Evolutionary conservation across 257 asterid genomes (phyloP), one percentile per base, ranked within the genome.

Genomic region (Solanum tacnaense): DNA sequence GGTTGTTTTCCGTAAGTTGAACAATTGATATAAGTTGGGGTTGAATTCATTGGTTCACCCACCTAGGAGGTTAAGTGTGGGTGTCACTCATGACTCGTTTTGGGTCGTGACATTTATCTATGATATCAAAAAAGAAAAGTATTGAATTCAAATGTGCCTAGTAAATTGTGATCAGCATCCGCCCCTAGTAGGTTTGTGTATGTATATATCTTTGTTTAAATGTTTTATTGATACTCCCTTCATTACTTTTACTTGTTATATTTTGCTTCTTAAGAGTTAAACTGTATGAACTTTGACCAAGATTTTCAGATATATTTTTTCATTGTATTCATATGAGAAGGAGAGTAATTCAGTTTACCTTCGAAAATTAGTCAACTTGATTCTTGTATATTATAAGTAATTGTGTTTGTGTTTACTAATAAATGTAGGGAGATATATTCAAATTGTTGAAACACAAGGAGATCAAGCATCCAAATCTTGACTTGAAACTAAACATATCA

Each of bases 401-500:
- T 34, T 73, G 81, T 73, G 81, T 32, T 32, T 34, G 27, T 73
- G 27, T 32, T 9, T 34, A 73, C 81, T 20, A 72, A 18, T 34
- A 72, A 72, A 32, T 72, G 27, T 72, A 72, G 79, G 79, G 44
- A 32, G 41, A 18, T 72, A 3, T 68, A 72, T 39, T n/a, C n/a
- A 72, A 32, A 70, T 29, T 70, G n/a, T 71, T 31, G 78, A 32
- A 34, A 68, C 87, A 87, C 34, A 60, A 36, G 27, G 87, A 75
- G 70, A 86, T 52, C 62, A 52, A 89, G 38, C 29, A 49, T 62
- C 91, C 93, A 12, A 89, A 92, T 46, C 92, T 93, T 20, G 96
- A 93, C 88, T 86, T 92, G 89, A 90, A 89, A 29, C 91, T 89
- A 86, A 91, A 89, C 86, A 74, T 91, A 84, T 90, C 94, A 70